A percentile compares a stretch with the other conserved stretches of the same genome.
phyloP scores from a whole-genome alignment of 208 protist genomes.

The Wallacemonas sp. region DNA sequence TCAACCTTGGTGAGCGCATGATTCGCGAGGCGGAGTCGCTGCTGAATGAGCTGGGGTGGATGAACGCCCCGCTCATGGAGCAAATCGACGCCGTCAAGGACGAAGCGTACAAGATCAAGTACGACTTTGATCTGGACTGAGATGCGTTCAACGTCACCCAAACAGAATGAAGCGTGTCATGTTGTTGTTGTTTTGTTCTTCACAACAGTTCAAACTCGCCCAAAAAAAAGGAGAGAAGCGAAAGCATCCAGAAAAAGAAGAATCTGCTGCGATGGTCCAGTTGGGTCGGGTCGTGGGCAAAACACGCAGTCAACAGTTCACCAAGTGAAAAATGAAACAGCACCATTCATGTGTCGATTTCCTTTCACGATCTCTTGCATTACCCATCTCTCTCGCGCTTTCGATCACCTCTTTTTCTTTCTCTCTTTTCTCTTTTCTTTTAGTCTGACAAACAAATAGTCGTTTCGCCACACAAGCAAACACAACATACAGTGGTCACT shows the following conservation, averaged over 20 bases:
- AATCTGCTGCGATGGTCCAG: no score
- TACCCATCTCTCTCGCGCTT: no score
- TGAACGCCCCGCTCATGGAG: slow-evolving; percentile 57
- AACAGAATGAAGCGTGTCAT: no score
- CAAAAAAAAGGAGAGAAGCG: no score
- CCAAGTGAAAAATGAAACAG: no score
- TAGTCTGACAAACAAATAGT: slow-evolving; percentile 10
- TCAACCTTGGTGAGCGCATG: slow-evolving; percentile 82
- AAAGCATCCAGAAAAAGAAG: no score
- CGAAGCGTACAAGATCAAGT: slow-evolving; percentile 53
- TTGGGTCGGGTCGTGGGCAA: no score
- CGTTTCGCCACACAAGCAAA: neutral
- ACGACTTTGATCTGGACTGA: slow-evolving; percentile 84
- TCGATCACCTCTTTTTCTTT: slow-evolving; percentile 4
- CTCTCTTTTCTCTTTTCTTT: neutral
- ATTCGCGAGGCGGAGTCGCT: slow-evolving; percentile 69
- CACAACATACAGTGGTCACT: neutral
- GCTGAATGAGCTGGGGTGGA: slow-evolving; percentile 69
- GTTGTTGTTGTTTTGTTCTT: no score
- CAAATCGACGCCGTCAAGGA: slow-evolving; percentile 59
- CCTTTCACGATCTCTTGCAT: no score
- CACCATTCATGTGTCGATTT: no score
- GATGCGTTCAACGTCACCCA: neutral
- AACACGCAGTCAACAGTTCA: no score
- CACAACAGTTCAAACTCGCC: no score